Percentiles rank a stretch among this genome's conserved stretches.
phyloP scores from a whole-genome alignment of 2,329 filamentous ascomycete species.

The Sporothrix brunneoviolacea region DNA sequence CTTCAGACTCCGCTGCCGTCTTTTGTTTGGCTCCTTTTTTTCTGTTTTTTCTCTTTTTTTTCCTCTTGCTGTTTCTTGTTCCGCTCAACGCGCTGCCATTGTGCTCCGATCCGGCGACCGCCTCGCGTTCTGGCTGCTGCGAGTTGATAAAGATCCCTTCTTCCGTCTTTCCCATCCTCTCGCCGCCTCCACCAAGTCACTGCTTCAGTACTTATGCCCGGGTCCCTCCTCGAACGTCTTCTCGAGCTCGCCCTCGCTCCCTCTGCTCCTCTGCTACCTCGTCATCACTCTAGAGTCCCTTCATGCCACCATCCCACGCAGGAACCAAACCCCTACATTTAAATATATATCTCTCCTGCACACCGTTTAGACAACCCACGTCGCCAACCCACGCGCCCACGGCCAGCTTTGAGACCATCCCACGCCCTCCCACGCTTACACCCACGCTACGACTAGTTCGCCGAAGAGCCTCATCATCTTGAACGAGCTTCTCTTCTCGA shows the following conservation, averaged over 20 bases:
- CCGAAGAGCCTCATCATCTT: slow-evolving; percentile 14
- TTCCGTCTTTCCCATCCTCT: not conserved
- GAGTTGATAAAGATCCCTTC: slow-evolving; percentile 15
- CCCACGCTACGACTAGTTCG: slow-evolving; percentile 15
- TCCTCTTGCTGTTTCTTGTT: not conserved
- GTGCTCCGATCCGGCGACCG: not conserved
- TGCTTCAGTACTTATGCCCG: not conserved
- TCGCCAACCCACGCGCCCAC: slow-evolving; percentile 12
- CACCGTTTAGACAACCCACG: slow-evolving; percentile 5
- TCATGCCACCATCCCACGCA: slow-evolving; percentile 12
- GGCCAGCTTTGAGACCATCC: slow-evolving; percentile 12
- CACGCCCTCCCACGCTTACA: slow-evolving; percentile 15
- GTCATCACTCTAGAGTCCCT: not conserved
- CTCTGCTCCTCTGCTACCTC: not conserved
- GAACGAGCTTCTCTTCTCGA: slow-evolving; percentile 1
- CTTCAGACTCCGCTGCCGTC: not conserved
- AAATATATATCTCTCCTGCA: slow-evolving; percentile 9
- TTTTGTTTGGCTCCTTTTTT: not conserved
- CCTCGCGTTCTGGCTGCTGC: not conserved
- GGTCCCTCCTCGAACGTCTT: not conserved
- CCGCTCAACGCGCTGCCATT: slow-evolving; percentile 4
- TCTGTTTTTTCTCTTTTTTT: no score
- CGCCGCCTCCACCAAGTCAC: not conserved
- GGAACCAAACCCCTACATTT: not conserved
- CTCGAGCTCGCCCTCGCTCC: not conserved